Evolutionary conservation across 2,329 filamentous ascomycete species (phyloP).

Genomic region (Tolypocladium endophyticum): DNA sequence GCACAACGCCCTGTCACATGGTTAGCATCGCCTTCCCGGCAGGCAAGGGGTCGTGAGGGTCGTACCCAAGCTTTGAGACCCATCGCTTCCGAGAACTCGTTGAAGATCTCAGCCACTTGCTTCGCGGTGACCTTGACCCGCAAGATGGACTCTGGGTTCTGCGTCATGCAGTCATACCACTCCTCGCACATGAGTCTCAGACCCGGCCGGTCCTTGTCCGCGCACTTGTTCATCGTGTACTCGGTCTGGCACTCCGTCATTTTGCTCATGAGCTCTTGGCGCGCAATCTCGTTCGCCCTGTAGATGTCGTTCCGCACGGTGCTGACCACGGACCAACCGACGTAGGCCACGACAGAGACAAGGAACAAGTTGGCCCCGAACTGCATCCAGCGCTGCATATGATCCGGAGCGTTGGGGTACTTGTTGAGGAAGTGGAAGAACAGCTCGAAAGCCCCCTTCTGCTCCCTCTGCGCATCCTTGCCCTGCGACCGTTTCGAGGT

Average conservation of each 20-base stretch:
- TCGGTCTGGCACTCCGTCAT: slow-evolving; percentile 65
- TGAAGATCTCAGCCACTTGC: slow-evolving; percentile 86
- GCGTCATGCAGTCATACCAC: slow-evolving; percentile 83
- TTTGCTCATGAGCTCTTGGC: slow-evolving; percentile 58
- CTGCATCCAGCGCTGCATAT: slow-evolving; percentile 49
- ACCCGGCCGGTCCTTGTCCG: slow-evolving; percentile 54
- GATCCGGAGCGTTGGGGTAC: slow-evolving; percentile 47
- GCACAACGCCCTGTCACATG: slow-evolving; percentile 34
- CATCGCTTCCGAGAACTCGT: slow-evolving; percentile 85
- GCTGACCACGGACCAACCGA: slow-evolving; percentile 57
- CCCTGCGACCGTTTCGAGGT: slow-evolving; percentile 11
- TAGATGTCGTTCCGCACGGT: slow-evolving; percentile 67
- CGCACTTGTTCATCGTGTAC: slow-evolving; percentile 69
- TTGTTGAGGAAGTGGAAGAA: slow-evolving; percentile 43
- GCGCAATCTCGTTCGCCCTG: slow-evolving; percentile 58
- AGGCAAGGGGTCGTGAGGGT: neutral
- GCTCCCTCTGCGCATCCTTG: slow-evolving; percentile 12
- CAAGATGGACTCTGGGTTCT: slow-evolving; percentile 68
- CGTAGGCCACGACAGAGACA: slow-evolving; percentile 45
- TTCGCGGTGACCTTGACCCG: slow-evolving; percentile 72
- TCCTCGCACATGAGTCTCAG: slow-evolving; percentile 62
- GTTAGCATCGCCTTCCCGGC: neutral
- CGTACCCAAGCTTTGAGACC: slow-evolving; percentile 64
- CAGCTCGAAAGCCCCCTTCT: slow-evolving; percentile 24
- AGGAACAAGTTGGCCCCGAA: slow-evolving; percentile 55